Percentiles rank a stretch among this genome's conserved stretches.
Conservation (phyloP, 768 basidiomycete species). For the Boletus huronensis region DNA sequence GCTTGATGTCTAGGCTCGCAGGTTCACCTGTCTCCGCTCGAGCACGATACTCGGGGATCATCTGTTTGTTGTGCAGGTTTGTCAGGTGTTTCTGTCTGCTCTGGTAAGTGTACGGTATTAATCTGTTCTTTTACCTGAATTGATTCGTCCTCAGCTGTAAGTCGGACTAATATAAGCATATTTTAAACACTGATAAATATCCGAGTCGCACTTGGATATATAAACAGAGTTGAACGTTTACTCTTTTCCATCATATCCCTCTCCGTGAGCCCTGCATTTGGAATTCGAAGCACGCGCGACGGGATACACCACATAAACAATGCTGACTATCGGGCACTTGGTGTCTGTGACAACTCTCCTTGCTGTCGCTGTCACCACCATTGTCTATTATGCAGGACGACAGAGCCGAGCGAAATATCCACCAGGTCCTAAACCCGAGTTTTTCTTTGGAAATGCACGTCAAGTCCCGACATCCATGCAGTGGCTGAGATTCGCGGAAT, state of each 20-base stretch:
- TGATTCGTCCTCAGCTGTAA: not conserved
- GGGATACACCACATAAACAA: not conserved
- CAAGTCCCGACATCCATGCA: conserved; percentile 2
- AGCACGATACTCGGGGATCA: not conserved
- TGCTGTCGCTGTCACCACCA: not conserved
- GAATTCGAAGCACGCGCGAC: not conserved
- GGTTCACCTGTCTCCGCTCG: not conserved
- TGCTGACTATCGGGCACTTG: not conserved
- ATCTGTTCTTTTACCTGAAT: not conserved
- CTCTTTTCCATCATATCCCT: too few relatives aligned
- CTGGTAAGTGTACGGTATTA: too few relatives aligned
- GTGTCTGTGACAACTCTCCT: not conserved
- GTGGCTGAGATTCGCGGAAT: conserved; percentile 4
- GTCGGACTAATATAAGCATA: not conserved
- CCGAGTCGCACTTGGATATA: not conserved
- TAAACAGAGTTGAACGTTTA: not conserved
- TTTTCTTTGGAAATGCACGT: conserved; percentile 2
- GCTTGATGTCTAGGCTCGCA: not conserved
- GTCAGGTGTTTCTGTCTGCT: not conserved
- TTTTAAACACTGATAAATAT: not conserved
- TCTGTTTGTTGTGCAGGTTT: too few relatives aligned
- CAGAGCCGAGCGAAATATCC: not conserved
- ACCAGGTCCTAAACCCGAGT: conserved; percentile 2
- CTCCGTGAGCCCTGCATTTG: not conserved
- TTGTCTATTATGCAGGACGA: not conserved